Conservation (phyloP, 805 yeast species). For the Candida quercuum region DNA sequence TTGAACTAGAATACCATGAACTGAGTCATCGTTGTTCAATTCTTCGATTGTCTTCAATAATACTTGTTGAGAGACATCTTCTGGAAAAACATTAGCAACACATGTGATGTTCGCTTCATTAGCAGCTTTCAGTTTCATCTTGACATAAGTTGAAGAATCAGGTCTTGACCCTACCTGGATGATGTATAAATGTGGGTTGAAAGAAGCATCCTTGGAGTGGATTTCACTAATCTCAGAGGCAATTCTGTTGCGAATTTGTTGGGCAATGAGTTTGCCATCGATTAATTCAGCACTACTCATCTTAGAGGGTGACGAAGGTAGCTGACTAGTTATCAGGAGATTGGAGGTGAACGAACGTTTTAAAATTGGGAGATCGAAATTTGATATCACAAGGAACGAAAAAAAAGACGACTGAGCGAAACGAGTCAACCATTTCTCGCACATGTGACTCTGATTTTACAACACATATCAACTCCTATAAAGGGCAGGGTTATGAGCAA, state of each 20-base stretch:
- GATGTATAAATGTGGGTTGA: conserved; percentile 74
- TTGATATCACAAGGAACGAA: too few species aligned
- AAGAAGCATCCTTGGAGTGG: conserved; percentile 39
- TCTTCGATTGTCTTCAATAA: conserved; percentile 52
- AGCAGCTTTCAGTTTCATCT: conserved; percentile 89
- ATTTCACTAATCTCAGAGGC: conserved; percentile 42
- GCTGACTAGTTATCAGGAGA: too few species aligned
- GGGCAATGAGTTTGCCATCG: conserved; percentile 59
- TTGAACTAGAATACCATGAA: conserved; percentile 87
- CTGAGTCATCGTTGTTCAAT: conserved; percentile 68
- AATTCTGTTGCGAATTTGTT: conserved; percentile 45
- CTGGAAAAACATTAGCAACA: conserved; percentile 58
- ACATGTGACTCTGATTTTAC: too few species aligned
- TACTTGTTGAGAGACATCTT: conserved; percentile 52
- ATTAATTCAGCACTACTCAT: conserved; percentile 29
- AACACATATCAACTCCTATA: too few species aligned
- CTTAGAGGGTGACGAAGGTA: too few species aligned
- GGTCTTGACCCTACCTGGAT: conserved; percentile 88
- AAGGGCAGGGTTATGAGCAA: too few species aligned
- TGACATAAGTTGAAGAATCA: conserved; percentile 87
- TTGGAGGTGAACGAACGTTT: too few species aligned
- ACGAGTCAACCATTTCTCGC: too few species aligned
- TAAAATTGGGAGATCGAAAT: too few species aligned
- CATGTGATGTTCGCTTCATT: conserved; percentile 74
- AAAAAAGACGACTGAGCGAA: too few species aligned